phyloP scores from a whole-genome alignment of 2,329 filamentous ascomycete genomes.

The Fusarium veterinarium region DNA sequence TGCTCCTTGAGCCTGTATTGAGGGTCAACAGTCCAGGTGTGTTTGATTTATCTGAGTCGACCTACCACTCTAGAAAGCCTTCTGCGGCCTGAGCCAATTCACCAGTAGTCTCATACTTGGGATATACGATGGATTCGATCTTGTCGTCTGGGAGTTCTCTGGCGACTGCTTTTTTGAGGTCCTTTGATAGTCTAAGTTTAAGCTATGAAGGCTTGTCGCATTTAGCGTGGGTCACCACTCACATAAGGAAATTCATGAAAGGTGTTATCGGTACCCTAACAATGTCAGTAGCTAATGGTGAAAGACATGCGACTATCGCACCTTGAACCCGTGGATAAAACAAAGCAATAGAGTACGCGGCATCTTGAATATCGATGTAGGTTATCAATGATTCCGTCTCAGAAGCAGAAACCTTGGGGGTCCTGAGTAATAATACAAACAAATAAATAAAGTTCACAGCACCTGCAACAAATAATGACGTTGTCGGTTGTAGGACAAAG shows the following conservation, averaged over 20 bases:
- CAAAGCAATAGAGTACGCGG: conserved; percentile 72
- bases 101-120: conserved; percentile 78
- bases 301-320: accelerated
- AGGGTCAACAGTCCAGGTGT: neutral
- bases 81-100: conserved; percentile 66
- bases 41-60: neutral
- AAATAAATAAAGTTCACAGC: conserved; percentile 15
- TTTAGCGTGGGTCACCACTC: conserved; percentile 12
- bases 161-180: conserved; percentile 69
- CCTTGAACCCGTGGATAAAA: conserved; percentile 81
- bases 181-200: conserved; percentile 44
- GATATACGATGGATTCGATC: conserved; percentile 73
- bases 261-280: conserved; percentile 75
- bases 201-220: neutral
- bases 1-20: conserved; percentile 76
- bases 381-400: neutral
- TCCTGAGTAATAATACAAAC: conserved; percentile 8
- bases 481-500: conserved; percentile 18
- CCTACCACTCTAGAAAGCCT: conserved; percentile 61
- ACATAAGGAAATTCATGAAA: conserved; percentile 73
- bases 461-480: conserved; percentile 31
- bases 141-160: conserved; percentile 69
- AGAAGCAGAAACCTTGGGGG: neutral
- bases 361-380: conserved; percentile 46
- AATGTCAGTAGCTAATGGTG: neutral